A percentile compares a stretch with the other conserved stretches of the same genome.
These are phyloP conservation scores for Carex scoparia DNA, from an alignment of 176 grass and related monocot species.

Conservation along the genomic window DNA sequence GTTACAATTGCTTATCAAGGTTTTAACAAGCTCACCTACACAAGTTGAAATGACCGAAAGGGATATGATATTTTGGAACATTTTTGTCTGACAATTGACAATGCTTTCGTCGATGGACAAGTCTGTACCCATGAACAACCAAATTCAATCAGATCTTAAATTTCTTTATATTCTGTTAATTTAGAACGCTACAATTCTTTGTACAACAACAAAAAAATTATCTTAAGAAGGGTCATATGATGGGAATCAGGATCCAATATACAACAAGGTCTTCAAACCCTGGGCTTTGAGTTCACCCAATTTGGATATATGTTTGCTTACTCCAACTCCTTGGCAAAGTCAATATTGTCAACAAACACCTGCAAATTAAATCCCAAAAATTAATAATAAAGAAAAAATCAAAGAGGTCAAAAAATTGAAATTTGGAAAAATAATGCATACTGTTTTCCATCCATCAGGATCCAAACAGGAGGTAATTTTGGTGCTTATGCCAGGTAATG, in stretches of 20 bases:
- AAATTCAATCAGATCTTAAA: background rate
- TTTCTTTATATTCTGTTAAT: background rate
- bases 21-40: slow-evolving; percentile 6
- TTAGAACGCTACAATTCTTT: background rate
- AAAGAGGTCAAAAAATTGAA: background rate
- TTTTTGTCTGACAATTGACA: background rate
- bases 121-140: background rate
- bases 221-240: background rate
- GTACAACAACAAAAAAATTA: background rate
- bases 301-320: background rate
- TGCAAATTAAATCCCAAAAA: slow-evolving; percentile 24
- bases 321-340: slow-evolving; percentile 71
- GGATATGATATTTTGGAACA: background rate
- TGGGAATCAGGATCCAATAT: background rate
- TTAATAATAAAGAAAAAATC: background rate
- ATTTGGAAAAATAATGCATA: slow-evolving; percentile 13
- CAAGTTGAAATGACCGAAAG: background rate
- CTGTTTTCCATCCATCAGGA: slow-evolving; percentile 86
- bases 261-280: background rate
- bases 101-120: background rate
- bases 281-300: background rate
- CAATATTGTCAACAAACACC: slow-evolving; percentile 77
- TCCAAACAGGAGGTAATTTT: slow-evolving; percentile 78
- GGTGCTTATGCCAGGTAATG: slow-evolving; percentile 59
- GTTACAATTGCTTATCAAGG: background rate